Percentiles rank a stretch among this genome's conserved stretches.
Evolutionary conservation across 2,329 filamentous ascomycete species (phyloP).

Genomic region (Cladosporium sp.): DNA sequence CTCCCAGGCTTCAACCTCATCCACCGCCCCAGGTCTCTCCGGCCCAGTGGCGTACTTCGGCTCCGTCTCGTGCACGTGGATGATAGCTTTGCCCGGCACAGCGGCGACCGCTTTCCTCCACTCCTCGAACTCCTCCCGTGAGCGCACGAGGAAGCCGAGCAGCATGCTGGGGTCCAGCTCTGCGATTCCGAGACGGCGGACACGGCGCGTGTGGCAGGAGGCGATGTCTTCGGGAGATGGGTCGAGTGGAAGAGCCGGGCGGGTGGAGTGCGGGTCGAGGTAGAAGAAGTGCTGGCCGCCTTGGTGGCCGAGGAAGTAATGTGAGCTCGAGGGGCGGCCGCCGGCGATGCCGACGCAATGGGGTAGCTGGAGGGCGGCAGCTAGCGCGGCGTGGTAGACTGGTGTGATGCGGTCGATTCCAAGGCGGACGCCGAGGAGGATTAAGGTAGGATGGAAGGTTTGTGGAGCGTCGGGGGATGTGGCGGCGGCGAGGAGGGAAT

Average conservation of each 20-base stretch:
- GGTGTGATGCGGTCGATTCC: slow-evolving; percentile 92
- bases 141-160: slow-evolving; percentile 80
- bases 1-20: slow-evolving; percentile 84
- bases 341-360: slow-evolving; percentile 96
- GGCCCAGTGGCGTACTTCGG: slow-evolving; percentile 43
- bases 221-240: slow-evolving; percentile 64
- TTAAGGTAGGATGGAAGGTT: slow-evolving; percentile 73
- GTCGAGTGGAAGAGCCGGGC: slow-evolving; percentile 59
- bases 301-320: slow-evolving; percentile 68
- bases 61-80: slow-evolving; percentile 72
- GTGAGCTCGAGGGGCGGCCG: slow-evolving; percentile 83
- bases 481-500: slow-evolving; percentile 74
- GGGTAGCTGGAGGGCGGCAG: slow-evolving; percentile 73
- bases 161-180: slow-evolving; percentile 99
- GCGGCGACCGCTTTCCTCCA: slow-evolving; percentile 58
- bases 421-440: slow-evolving; percentile 80
- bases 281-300: slow-evolving; percentile 76
- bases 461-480: slow-evolving; percentile 51
- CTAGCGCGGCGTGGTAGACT: slow-evolving; percentile 92
- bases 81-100: slow-evolving; percentile 59
- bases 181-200: slow-evolving; percentile 74
- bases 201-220: slow-evolving; percentile 78
- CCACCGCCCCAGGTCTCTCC: slow-evolving; percentile 68
- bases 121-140: slow-evolving; percentile 73
- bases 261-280: slow-evolving; percentile 85